Conservation (phyloP, 495 filamentous ascomycete species). For the Aspergillus ellipticus region DNA sequence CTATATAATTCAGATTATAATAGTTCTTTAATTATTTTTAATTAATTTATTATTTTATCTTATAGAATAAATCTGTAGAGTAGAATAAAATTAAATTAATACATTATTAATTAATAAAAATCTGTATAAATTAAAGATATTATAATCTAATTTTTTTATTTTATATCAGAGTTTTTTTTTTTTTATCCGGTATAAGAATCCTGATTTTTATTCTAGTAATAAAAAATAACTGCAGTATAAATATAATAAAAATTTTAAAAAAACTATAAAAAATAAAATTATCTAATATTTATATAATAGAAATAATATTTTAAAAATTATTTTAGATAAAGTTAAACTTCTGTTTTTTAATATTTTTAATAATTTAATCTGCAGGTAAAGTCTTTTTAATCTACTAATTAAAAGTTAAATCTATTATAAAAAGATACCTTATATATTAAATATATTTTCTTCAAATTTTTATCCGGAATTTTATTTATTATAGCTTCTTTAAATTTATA, state of each 20-base stretch:
- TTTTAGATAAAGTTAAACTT: conserved; percentile 19
- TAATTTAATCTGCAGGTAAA: conserved; percentile 4
- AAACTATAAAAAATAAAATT: conserved; percentile 16
- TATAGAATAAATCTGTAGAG: no score
- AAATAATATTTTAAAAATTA: conserved; percentile 16
- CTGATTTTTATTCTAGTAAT: conserved; percentile 24
- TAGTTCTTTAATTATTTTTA: no score
- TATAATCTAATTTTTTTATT: conserved; percentile 4
- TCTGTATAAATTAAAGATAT: not conserved
- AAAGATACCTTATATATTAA: conserved; percentile 1
- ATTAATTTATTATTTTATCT: no score
- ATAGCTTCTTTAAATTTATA: conserved; percentile 5
- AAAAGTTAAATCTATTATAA: conserved; percentile 1
- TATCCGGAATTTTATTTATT: conserved; percentile 2
- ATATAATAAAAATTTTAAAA: conserved; percentile 18
- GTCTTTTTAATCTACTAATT: conserved; percentile 7
- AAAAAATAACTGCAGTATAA: conserved; percentile 22
- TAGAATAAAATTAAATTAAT: no score
- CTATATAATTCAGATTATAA: no score
- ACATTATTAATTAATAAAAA: not conserved
- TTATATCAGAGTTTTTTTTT: conserved; percentile 15
- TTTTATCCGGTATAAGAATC: conserved; percentile 16
- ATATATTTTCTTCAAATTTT: conserved; percentile 1
- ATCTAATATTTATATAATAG: conserved; percentile 15
- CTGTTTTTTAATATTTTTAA: conserved; percentile 18